Evolutionary conservation across 805 yeast genomes (phyloP).

Genomic region (Monosporozyma unispora): DNA sequence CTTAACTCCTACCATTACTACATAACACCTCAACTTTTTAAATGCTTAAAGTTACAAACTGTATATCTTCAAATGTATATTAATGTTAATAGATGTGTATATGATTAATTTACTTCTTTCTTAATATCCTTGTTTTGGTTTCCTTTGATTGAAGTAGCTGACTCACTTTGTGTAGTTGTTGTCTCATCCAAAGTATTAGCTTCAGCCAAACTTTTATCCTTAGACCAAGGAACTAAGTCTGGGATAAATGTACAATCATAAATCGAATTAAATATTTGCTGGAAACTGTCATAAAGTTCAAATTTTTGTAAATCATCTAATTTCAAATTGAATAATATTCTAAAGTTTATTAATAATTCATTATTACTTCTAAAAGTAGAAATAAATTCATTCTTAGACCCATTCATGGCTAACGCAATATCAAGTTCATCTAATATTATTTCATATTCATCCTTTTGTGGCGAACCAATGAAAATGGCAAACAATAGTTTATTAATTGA

Average conservation of each 20-base stretch:
- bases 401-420: conserved; percentile 17
- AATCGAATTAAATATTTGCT: conserved; percentile 15
- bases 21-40: neutral
- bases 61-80: neutral
- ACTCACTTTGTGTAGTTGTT: neutral
- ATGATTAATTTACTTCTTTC: neutral
- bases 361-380: conserved; percentile 21
- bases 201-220: neutral
- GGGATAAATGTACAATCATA: conserved; percentile 15
- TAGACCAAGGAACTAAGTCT: conserved; percentile 16
- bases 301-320: conserved; percentile 13
- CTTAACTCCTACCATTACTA: too few species aligned
- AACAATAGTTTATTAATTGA: conserved; percentile 19
- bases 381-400: conserved; percentile 21
- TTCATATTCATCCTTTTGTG: conserved; percentile 17
- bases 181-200: neutral
- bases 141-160: neutral
- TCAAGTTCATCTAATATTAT: conserved; percentile 23
- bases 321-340: conserved; percentile 21
- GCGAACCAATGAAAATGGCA: conserved; percentile 7
- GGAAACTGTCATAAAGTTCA: conserved; percentile 17
- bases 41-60: neutral
- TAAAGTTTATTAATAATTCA: conserved; percentile 21
- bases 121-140: neutral
- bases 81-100: neutral